Evolutionary conservation across 2,329 filamentous ascomycete genomes (phyloP), one percentile per base, ranked within the genome.

Genomic region (Penicillium sumatraense): DNA sequence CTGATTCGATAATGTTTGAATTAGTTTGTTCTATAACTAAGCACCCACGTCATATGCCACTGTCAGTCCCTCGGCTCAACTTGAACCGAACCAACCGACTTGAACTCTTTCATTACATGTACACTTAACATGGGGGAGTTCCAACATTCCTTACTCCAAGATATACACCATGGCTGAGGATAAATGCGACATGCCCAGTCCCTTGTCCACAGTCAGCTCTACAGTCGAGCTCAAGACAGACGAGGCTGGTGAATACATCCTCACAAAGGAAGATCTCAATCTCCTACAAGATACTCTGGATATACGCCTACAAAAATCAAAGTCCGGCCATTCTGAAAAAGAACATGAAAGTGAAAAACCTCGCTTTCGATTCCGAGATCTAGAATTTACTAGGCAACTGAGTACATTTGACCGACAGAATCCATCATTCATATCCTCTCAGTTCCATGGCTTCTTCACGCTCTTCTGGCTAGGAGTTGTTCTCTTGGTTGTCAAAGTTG

Each of bases 371-470:
- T 75, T 82, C 41, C 71, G 80, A 52, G 80, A 89, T 64, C 75
- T 90, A 41, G 83, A 90, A 49, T 93, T 92, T 68, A 91, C 88
- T 0, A 80, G 84, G 21, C 86, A 88, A 57, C 89, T 91, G 65
- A 89, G 88, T 5, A 82, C 87, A 0, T 92, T 93, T 69, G 89
- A 93, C 71, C 81, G 87, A 10, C 86, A 89, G 60, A 92, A 91
- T 66, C 80, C 82, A 5, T 76, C 77, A 1, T 83, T 84, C 2
- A 81, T 83, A 3, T 85, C 87, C 45, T 90, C 86, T 38, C 86
- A 87, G 0, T 93, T 92, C 64, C 85, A 89, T 68, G 90, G 90
- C 26, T 93, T 93, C 75, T 92, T 90, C 66, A 89, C 87, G 0
- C 77, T 93, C 0, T 91, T 91, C 71, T 93, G 90, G 69, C 53